Evolutionary conservation across 441 rosid species (phyloP), one percentile per base, ranked within the genome.

Genomic region (Capsella rubella): DNA sequence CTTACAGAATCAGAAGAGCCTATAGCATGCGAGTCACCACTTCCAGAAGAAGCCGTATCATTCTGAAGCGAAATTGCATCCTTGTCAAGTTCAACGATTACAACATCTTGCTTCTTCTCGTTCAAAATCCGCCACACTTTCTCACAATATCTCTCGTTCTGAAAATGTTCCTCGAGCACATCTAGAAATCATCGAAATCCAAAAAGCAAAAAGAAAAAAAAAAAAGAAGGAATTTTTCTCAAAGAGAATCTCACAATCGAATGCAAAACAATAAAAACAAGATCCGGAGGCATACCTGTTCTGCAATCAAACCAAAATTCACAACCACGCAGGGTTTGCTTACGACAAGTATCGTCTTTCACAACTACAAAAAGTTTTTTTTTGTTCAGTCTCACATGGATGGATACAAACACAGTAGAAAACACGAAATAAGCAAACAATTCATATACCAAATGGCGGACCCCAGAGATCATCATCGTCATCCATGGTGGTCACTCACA

Each of bases 391-490:
- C 0, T 21, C 25, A 21, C 25, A 21, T 21, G 25, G 25, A 21
- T 21, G 25, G 25, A 21, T 21, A 21, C 25, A 21, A 21, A 21
- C 25, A 21, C 25, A 21, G 25, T 21, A 21, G 25, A 21, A 21
- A 21, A 21, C 25, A 21, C 25, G 25, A 21, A 21, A 21, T 21
- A 21, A 21, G 25, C 25, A 21, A 21, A 21, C 25, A 21, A 21
- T 21, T 21, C 25, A 21, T 21, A 21, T 77, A 79, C 76, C 77
- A 67, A 64, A 28, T 69, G 87, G 78, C 46, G 84, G 83, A 78
- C 82, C 86, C 93, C 93, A 85, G 64, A 87, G 84, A 82, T 87
- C 90, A 79, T 67, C 75, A 79, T 61, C 74, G 63, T 74, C 82
- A 31, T 73, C 84, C 86, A 84, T 83, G 37, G 56, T 61, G 37